Conservation (phyloP, 257 asterid genomes). For the Nicotiana attenuata region DNA sequence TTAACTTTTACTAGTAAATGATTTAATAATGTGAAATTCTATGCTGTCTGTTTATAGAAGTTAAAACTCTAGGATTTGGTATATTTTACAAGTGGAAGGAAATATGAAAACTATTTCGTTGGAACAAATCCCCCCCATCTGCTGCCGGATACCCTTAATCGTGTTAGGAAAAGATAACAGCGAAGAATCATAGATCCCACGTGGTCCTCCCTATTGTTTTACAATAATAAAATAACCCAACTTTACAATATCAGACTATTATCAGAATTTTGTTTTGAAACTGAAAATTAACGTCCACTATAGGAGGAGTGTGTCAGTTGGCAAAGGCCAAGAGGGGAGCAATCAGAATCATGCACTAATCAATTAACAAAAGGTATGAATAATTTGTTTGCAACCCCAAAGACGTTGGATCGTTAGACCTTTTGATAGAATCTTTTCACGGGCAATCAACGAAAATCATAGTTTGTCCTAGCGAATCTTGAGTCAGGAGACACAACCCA, state of each 20-base stretch:
- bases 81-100: neutral
- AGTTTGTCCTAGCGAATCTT: constrained; percentile 16
- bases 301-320: neutral
- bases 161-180: neutral
- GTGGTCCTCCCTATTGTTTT: neutral
- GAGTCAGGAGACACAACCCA: constrained; percentile 19
- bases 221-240: neutral
- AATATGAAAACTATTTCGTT: neutral
- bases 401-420: constrained; percentile 7
- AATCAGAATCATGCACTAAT: neutral
- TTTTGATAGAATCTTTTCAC: constrained; percentile 6
- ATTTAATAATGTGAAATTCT: too few species aligned
- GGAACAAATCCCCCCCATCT: neutral
- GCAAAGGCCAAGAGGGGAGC: neutral
- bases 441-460: neutral
- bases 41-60: too few species aligned
- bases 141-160: neutral
- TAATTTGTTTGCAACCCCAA: constrained; percentile 5
- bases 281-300: neutral
- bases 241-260: neutral
- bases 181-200: neutral
- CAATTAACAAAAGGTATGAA: neutral
- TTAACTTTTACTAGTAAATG: too few species aligned
- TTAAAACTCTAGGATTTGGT: neutral
- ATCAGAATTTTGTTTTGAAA: neutral